Percentiles rank a stretch among this genome's conserved stretches.
Evolutionary conservation across 768 basidiomycete species (phyloP).

Genomic region (Coprinopsis strossmayeri): DNA sequence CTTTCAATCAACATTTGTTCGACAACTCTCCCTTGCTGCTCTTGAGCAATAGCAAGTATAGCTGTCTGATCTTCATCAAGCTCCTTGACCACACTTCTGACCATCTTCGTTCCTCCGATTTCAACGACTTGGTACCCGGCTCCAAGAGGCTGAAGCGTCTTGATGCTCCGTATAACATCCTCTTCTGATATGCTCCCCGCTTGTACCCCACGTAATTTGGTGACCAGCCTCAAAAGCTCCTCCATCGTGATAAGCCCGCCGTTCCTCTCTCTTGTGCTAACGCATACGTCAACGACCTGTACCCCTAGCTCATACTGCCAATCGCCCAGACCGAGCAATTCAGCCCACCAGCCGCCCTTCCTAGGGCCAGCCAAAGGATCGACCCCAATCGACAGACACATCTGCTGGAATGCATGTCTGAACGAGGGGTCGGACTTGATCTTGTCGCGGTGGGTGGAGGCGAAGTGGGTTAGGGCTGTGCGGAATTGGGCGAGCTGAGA

Average conservation of each 20-base stretch:
- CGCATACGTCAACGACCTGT: slow-evolving; percentile 89
- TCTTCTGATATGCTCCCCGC: slow-evolving; percentile 76
- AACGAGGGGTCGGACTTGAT: slow-evolving; percentile 84
- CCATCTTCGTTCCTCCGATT: slow-evolving; percentile 70
- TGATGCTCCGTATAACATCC: slow-evolving; percentile 78
- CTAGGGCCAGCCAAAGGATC: slow-evolving; percentile 88
- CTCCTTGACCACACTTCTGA: slow-evolving; percentile 85
- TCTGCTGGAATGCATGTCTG: slow-evolving; percentile 88
- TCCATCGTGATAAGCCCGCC: slow-evolving; percentile 89
- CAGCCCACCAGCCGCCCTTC: slow-evolving; percentile 88
- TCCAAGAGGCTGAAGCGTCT: slow-evolving; percentile 80
- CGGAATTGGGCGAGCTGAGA: slow-evolving; percentile 83
- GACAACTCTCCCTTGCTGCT: slow-evolving; percentile 41
- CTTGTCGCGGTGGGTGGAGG: slow-evolving; percentile 73
- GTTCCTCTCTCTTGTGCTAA: slow-evolving; percentile 81
- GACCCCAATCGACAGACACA: slow-evolving; percentile 93
- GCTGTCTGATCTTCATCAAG: slow-evolving; percentile 85
- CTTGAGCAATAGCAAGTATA: slow-evolving; percentile 69
- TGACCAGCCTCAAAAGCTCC: slow-evolving; percentile 76
- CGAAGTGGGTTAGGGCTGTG: slow-evolving; percentile 71
- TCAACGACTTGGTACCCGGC: slow-evolving; percentile 87
- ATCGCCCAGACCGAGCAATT: slow-evolving; percentile 81
- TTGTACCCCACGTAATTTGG: slow-evolving; percentile 60
- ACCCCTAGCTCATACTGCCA: slow-evolving; percentile 96
- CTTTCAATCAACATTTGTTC: slow-evolving; percentile 52